Evolutionary conservation across 1,284 basidiomycete genomes (phyloP), one percentile per base, ranked within the genome.

Genomic region (Kwoniella shivajii): DNA sequence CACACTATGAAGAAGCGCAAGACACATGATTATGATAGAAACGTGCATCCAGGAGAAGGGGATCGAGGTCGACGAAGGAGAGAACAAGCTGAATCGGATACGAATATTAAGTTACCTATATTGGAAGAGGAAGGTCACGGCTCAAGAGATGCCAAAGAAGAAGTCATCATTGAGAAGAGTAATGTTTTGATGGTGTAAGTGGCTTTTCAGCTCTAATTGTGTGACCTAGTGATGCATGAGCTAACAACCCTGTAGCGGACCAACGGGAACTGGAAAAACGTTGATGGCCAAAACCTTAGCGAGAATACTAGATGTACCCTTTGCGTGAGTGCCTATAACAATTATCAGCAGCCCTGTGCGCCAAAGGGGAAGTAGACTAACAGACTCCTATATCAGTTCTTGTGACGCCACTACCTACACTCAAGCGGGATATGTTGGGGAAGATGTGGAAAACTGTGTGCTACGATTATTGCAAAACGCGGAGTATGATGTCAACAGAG

Each of bases 371-470:
- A 80, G 88, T 86, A 58, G 52, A 79, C 20, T 61, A 53, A 37
- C 49, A 47, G 38, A 57, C 53, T 2, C 16, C n/a, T 38, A 73
- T 69, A 3, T 75, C 74, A 5, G n/a, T n/a, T n/a, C n/a, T n/a
- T 77, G 75, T 36, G 78, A 80, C 50, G 80, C 80, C 6, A 81
- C 79, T 5, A 73, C 78, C 0, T 77, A 80, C 54, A 81, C 80
- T 0, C 75, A 77, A 57, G 79, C 79, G 7, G 80, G 80, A 29
- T 81, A 95, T 77, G 90, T 96, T 37, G 92, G 92, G 63, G 93
- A 95, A 68, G 93, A 96, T 71, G 93, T 94, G 2, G 93, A 96
- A 62, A 88, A 88, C 80, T 88, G 89, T 46, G 85, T 96, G 31
- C 86, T 92, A 56, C 83, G 92, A 59, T 78, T 96, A 62, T 78